A percentile compares a stretch with the other conserved stretches of the same genome.
These are phyloP conservation scores for Ogataea pini DNA, from an alignment of 805 yeast genomes.

Conservation along the genomic window DNA sequence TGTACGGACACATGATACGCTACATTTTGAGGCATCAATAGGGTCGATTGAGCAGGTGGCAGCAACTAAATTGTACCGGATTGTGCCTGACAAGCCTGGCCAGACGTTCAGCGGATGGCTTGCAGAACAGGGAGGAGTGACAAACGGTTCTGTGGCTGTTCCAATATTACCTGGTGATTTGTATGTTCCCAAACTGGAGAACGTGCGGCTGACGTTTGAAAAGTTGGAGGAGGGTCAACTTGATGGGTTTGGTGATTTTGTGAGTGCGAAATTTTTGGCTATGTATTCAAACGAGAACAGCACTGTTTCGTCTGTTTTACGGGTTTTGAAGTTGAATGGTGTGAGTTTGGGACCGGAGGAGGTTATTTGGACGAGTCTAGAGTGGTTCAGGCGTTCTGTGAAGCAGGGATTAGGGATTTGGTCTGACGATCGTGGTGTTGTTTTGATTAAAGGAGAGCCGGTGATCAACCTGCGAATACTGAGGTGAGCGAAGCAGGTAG, in stretches of 20 bases:
- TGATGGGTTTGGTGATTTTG: conserved; percentile 40
- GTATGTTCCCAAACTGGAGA: conserved; percentile 42
- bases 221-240: conserved; percentile 39
- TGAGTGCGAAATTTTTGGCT: conserved; percentile 29
- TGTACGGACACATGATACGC: conserved; percentile 11
- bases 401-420: not conserved
- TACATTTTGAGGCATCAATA: conserved; percentile 17
- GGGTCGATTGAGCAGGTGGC: conserved; percentile 16
- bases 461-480: conserved; percentile 26
- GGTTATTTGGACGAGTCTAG: conserved; percentile 28
- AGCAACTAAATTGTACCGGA: conserved; percentile 10
- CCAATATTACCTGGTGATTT: conserved; percentile 33
- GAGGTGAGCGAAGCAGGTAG: no score
- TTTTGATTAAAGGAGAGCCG: conserved; percentile 21
- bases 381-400: conserved; percentile 9
- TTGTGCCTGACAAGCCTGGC: conserved; percentile 10
- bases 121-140: not conserved
- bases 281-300: not conserved
- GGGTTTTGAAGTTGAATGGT: conserved; percentile 32
- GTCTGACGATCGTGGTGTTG: conserved; percentile 14
- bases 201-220: conserved; percentile 51
- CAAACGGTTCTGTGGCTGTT: not conserved
- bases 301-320: conserved; percentile 9
- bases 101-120: conserved; percentile 4
- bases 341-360: conserved; percentile 14